Evolutionary conservation across 169 alveolate species (phyloP), one percentile per base, ranked within the genome.

Genomic region (Plasmodium yoelii): DNA sequence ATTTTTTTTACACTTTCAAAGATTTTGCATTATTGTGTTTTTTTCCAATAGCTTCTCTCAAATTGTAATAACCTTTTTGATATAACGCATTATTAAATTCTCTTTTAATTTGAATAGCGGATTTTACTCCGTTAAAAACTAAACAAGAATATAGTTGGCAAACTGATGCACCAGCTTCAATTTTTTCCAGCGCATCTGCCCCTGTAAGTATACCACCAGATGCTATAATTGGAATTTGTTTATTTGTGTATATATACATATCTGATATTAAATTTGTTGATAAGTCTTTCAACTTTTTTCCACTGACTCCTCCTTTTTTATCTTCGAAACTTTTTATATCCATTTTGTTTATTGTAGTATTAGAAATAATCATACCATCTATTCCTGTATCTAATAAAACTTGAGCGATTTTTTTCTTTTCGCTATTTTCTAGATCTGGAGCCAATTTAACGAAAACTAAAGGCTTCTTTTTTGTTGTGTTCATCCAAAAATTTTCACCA

Each of bases 161-260:
- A 1, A 90, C 93, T 1, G 97, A 92, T 6, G 98, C 98, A 6
- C 98, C 98, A 0, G 98, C 97, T 56, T 95, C 97, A 6, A 95
- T 94, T 87, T 93, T 92, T 63, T 94, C 95, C 63, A 95, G 86
- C 18, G 96, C 97, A 72, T 95, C 98, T 28, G 65, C 84, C 5
- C 97, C 97, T 1, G 92, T 73, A 46, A 94, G 94, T 65, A 95
- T 93, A n/a, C 98, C 98, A 34, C 98, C 98, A 19, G 96, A 96
- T 26, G 98, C 97, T 22, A 95, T 95, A 9, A 95, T 95, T 18
- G 96, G 95, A 18, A 95, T 92, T 49, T 92, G 88, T 19, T 96
- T 96, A 6, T 70, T 75, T 4, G 97, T 95, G 46, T 93, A 77
- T 63, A 65, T 73, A 88, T 95, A 95, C 93, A 95, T 90, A 12